phyloP scores from a whole-genome alignment of 2,329 filamentous ascomycete species.

The Aspergillus ibericus region DNA sequence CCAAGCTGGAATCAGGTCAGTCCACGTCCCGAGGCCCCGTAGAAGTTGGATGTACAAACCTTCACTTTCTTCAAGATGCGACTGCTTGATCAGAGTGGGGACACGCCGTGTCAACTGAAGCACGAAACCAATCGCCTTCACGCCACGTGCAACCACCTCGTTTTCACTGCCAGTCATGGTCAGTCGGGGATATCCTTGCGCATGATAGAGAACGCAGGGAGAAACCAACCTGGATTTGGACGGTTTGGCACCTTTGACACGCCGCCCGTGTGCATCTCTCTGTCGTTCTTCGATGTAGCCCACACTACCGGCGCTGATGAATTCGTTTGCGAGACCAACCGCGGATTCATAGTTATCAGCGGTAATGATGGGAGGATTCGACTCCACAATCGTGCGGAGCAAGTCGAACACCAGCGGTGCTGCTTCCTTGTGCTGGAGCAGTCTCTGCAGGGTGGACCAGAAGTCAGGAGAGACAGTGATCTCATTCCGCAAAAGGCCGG shows the following conservation, averaged over 20 bases:
- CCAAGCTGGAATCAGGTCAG: conserved; percentile 65
- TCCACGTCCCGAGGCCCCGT: not conserved
- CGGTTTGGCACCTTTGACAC: conserved; percentile 54
- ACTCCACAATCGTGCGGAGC: conserved; percentile 73
- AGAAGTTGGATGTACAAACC: conserved; percentile 50
- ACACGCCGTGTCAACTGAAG: conserved; percentile 80
- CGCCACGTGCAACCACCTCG: conserved; percentile 72
- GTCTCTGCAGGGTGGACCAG: conserved; percentile 81
- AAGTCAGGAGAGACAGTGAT: conserved; percentile 97
- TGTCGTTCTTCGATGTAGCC: conserved; percentile 70
- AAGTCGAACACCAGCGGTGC: conserved; percentile 81
- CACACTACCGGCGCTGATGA: conserved; percentile 78
- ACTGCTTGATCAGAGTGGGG: conserved; percentile 84
- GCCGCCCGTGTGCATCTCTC: conserved; percentile 56
- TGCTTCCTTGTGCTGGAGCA: conserved; percentile 69
- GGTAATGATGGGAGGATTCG: conserved; percentile 76
- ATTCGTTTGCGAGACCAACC: conserved; percentile 81
- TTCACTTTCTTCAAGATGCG: conserved; percentile 83
- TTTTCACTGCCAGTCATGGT: conserved; percentile 56
- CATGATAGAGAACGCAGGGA: conserved; percentile 22
- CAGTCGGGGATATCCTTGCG: not conserved
- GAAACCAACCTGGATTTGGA: conserved; percentile 53
- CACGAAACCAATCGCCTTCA: conserved; percentile 77
- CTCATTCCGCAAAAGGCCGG: conserved; percentile 79
- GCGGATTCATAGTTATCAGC: conserved; percentile 94